Percentiles rank a stretch among this genome's conserved stretches.
Conservation (phyloP, 179 eudicot species). For the Patellifolia procumbens region DNA sequence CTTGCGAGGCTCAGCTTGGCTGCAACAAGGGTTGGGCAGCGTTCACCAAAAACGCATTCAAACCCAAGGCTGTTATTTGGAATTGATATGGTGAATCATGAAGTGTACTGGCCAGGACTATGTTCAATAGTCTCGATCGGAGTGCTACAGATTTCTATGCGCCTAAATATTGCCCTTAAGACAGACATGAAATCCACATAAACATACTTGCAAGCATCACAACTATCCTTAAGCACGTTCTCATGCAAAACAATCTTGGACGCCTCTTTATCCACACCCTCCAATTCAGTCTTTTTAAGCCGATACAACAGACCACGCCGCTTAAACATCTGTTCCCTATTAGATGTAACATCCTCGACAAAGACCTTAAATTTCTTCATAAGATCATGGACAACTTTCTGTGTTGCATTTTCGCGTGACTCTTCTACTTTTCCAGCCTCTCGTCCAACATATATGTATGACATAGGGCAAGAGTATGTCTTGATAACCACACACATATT, state of each 20-base stretch:
- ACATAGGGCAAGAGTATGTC: neutral
- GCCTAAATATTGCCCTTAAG: neutral
- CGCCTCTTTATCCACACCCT: neutral
- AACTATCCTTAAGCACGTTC: no score
- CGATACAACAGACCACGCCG: neutral
- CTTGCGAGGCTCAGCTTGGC: neutral
- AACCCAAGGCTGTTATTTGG: neutral
- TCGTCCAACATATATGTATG: no score
- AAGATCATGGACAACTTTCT: neutral
- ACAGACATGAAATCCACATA: no score
- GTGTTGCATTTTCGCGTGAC: no score
- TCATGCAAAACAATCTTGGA: neutral
- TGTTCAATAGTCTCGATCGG: neutral
- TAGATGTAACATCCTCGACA: neutral
- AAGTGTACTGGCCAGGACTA: neutral
- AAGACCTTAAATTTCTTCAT: neutral
- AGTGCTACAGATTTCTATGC: neutral
- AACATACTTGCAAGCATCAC: no score
- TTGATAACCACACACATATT: neutral
- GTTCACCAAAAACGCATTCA: neutral
- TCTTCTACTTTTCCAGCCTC: no score
- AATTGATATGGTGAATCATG: neutral
- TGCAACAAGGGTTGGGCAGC: neutral
- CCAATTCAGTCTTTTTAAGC: neutral
- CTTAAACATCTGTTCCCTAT: neutral